phyloP scores from a whole-genome alignment of 2,329 filamentous ascomycete genomes.

The Penicillium sp. region DNA sequence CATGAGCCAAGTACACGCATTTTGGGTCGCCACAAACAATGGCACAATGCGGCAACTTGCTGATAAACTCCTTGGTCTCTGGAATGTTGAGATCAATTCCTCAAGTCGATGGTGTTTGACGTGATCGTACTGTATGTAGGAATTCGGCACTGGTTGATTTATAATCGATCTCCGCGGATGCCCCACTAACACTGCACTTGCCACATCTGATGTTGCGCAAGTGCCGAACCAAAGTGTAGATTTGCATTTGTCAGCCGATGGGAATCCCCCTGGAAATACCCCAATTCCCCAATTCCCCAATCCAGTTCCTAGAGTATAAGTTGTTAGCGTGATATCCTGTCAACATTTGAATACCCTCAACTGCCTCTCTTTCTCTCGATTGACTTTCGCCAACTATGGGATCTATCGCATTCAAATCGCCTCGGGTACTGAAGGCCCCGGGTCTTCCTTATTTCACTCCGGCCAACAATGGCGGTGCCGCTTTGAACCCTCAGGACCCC shows the following conservation, averaged over 20 bases:
- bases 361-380: background rate
- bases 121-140: background rate
- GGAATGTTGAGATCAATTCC: background rate
- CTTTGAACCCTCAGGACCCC: slow-evolving; percentile 35
- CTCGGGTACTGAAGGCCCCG: slow-evolving; percentile 15
- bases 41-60: slow-evolving; percentile 24
- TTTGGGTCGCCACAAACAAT: slow-evolving; percentile 24
- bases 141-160: too few relatives aligned
- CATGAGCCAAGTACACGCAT: slow-evolving; percentile 16
- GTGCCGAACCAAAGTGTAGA: background rate
- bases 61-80: slow-evolving; percentile 15
- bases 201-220: background rate
- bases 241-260: background rate
- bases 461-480: slow-evolving; percentile 37
- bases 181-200: background rate
- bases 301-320: background rate
- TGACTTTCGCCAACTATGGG: background rate
- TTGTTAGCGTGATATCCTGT: background rate
- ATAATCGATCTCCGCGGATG: background rate
- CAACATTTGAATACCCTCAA: background rate
- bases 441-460: slow-evolving; percentile 41
- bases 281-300: background rate
- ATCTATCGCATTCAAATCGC: slow-evolving; percentile 11
- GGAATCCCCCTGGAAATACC: background rate
- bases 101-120: background rate